These are phyloP conservation scores for Lyophyllum semitale DNA, from an alignment of 768 basidiomycete genomes.

Conservation along the genomic window DNA sequence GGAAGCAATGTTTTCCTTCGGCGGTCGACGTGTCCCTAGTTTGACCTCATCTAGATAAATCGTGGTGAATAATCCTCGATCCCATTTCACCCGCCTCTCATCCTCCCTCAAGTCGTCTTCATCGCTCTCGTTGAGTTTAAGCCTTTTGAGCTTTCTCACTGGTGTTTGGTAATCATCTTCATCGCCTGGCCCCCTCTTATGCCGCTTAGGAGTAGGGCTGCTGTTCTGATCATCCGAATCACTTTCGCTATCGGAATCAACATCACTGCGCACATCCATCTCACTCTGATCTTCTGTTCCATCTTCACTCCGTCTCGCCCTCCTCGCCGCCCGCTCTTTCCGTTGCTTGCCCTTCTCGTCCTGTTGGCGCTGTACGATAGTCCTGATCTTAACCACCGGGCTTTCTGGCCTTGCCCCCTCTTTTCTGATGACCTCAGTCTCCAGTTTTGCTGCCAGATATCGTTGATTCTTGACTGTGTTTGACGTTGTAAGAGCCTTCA, in stretches of 20 bases:
- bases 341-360: constrained; percentile 61
- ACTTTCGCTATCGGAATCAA: constrained; percentile 25
- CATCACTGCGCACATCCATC: constrained; percentile 31
- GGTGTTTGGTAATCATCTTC: constrained; percentile 82
- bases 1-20: constrained; percentile 39
- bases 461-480: constrained; percentile 77
- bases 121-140: constrained; percentile 42
- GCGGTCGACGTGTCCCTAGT: constrained; percentile 44
- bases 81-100: constrained; percentile 75
- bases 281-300: constrained; percentile 18
- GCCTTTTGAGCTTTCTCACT: constrained; percentile 34
- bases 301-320: constrained; percentile 50
- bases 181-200: constrained; percentile 73
- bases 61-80: constrained; percentile 62
- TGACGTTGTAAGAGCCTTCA: constrained; percentile 68
- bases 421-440: constrained; percentile 71
- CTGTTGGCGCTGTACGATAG: constrained; percentile 63
- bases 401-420: constrained; percentile 76
- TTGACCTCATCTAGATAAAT: constrained; percentile 66
- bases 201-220: constrained; percentile 30
- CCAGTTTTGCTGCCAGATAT: constrained; percentile 58
- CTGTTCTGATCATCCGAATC: constrained; percentile 21
- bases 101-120: constrained; percentile 31
- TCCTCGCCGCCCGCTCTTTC: constrained; percentile 59
- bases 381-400: constrained; percentile 73